phyloP scores from a whole-genome alignment of 306 rosid genomes.

The Prunus mira region DNA sequence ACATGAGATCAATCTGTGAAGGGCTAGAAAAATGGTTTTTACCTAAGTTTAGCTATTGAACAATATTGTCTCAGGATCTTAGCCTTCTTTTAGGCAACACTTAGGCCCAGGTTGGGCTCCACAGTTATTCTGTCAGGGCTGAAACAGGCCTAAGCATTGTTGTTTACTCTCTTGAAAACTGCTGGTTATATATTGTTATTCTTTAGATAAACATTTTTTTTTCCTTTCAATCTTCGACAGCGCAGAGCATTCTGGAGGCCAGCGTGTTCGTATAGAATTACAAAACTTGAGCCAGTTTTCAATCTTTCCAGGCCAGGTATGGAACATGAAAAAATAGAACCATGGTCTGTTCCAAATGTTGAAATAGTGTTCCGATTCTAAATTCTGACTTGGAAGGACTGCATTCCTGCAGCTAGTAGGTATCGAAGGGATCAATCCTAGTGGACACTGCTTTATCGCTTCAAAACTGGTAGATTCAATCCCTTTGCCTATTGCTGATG shows the following conservation, averaged over 20 bases:
- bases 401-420: slow-evolving; percentile 71
- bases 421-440: slow-evolving; percentile 87
- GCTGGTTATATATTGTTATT: slow-evolving; percentile 5
- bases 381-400: slow-evolving; percentile 23
- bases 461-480: slow-evolving; percentile 72
- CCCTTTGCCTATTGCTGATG: slow-evolving; percentile 40
- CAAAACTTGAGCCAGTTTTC: slow-evolving; percentile 67
- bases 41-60: neutral
- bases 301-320: slow-evolving; percentile 95
- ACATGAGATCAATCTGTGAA: neutral
- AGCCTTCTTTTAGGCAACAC: neutral
- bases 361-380: slow-evolving; percentile 2
- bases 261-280: slow-evolving; percentile 81
- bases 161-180: neutral
- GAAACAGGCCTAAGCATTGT: too few relatives aligned
- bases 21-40: neutral
- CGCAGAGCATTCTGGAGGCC: slow-evolving; percentile 83
- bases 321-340: slow-evolving; percentile 15
- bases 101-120: too few relatives aligned
- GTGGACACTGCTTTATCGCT: slow-evolving; percentile 94
- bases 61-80: neutral
- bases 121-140: too few relatives aligned
- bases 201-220: slow-evolving; percentile 18
- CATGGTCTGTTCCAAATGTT: slow-evolving; percentile 17
- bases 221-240: slow-evolving; percentile 37